A percentile compares a stretch with the other conserved stretches of the same genome.
phyloP scores from a whole-genome alignment of 1,284 basidiomycete species.

The Apiotrichum laibachii region DNA sequence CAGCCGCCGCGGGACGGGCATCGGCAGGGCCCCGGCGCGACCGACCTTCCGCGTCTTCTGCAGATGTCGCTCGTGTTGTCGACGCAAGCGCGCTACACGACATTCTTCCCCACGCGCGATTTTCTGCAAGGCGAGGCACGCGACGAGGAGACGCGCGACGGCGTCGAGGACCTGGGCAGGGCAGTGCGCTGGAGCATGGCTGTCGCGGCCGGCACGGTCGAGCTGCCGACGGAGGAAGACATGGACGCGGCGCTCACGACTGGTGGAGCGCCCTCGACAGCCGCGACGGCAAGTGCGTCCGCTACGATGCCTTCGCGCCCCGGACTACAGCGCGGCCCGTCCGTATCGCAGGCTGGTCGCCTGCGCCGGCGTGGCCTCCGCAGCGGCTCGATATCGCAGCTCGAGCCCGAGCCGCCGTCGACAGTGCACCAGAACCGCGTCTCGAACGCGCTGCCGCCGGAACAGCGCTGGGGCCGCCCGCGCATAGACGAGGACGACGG shows the following conservation, averaged over 20 bases:
- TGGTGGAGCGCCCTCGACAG: neutral
- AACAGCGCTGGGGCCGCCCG: conserved; percentile 24
- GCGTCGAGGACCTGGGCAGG: conserved; percentile 38
- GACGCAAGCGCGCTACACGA: conserved; percentile 46
- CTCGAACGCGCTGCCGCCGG: neutral
- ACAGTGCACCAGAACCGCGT: neutral
- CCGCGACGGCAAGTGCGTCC: neutral
- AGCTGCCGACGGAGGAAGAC: neutral
- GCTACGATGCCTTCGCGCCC: conserved; percentile 6
- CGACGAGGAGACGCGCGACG: conserved; percentile 40
- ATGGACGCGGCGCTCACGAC: neutral
- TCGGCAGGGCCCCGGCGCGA: conserved; percentile 8
- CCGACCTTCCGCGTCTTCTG: conserved; percentile 42
- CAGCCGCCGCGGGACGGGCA: no score
- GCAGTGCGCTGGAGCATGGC: conserved; percentile 36
- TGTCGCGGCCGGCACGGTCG: conserved; percentile 7
- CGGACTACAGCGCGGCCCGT: conserved; percentile 28
- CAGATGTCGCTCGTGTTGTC: conserved; percentile 51
- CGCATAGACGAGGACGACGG: conserved; percentile 38
- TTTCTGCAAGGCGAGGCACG: conserved; percentile 18
- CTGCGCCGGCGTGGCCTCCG: conserved; percentile 33
- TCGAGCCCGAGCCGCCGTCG: conserved; percentile 14
- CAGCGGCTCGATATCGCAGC: conserved; percentile 6
- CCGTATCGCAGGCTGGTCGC: conserved; percentile 30
- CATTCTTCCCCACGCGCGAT: conserved; percentile 33